phyloP scores from a whole-genome alignment of 306 rosid genomes.

The Ormosia emarginata region DNA sequence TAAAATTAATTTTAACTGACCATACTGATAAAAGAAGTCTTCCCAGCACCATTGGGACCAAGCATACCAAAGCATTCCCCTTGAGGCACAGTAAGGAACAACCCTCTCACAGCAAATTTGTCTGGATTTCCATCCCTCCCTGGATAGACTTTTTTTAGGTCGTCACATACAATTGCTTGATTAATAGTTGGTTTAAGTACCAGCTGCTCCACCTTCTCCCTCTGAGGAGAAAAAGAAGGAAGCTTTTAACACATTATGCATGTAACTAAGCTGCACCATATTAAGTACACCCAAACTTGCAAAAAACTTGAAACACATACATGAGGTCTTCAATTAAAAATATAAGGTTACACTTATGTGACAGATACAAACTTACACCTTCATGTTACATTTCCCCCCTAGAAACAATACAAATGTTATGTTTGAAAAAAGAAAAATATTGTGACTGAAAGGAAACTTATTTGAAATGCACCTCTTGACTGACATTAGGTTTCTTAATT shows the following conservation, averaged over 20 bases:
- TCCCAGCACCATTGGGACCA: constrained; percentile 97
- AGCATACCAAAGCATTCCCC: constrained; percentile 98
- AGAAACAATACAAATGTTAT: not conserved
- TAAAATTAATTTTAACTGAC: constrained; percentile 41
- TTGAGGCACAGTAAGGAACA: constrained; percentile 82
- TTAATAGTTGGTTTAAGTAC: constrained; percentile 42
- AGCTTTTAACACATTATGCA: not conserved
- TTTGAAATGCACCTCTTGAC: constrained; percentile 43
- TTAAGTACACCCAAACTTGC: not conserved
- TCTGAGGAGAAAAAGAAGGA: constrained; percentile 42
- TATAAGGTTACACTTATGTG: not conserved
- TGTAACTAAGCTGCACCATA: not conserved
- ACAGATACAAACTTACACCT: not conserved
- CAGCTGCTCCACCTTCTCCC: constrained; percentile 73
- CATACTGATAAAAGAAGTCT: constrained; percentile 93
- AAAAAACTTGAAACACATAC: not conserved
- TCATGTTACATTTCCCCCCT: not conserved
- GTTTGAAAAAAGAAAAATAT: not conserved
- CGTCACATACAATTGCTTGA: constrained; percentile 63
- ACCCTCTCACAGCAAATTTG: constrained; percentile 79
- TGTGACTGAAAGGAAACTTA: not conserved
- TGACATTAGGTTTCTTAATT: constrained; percentile 51
- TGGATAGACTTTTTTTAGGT: constrained; percentile 73
- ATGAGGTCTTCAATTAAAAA: not conserved
- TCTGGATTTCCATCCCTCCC: constrained; percentile 82